A percentile compares a stretch with the other conserved stretches of the same genome.
These are phyloP conservation scores for Pestalotiopsis sp. DNA, from an alignment of 2,329 filamentous ascomycete species.

Conservation along the genomic window DNA sequence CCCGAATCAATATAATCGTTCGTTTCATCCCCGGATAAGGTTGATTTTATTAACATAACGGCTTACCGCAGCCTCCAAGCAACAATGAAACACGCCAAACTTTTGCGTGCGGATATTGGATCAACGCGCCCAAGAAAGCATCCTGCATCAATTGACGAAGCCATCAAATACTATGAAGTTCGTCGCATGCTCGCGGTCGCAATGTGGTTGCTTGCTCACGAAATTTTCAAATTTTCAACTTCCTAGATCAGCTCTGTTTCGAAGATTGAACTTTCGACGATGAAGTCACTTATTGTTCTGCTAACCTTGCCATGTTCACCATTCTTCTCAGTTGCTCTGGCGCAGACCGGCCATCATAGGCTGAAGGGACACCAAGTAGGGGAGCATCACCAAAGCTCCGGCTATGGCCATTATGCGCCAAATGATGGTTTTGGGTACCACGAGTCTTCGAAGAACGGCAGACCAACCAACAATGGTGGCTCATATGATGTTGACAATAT, in stretches of 20 bases:
- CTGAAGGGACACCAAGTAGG: background rate
- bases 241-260: background rate
- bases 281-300: background rate
- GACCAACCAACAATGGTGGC: background rate
- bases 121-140: background rate
- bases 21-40: background rate
- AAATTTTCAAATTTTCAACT: background rate
- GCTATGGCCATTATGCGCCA: background rate
- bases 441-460: background rate
- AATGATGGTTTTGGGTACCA: background rate
- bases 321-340: background rate
- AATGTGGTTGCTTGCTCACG: background rate
- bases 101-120: background rate
- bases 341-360: background rate
- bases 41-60: background rate
- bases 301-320: background rate
- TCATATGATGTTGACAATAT: background rate
- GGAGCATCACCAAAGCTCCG: background rate
- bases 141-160: background rate
- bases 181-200: background rate
- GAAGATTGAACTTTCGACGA: background rate
- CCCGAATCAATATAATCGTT: too few relatives aligned
- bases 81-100: background rate
- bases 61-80: background rate
- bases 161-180: background rate